Evolutionary conservation across 768 basidiomycete species (phyloP).

Genomic region (Mycena latifolia): DNA sequence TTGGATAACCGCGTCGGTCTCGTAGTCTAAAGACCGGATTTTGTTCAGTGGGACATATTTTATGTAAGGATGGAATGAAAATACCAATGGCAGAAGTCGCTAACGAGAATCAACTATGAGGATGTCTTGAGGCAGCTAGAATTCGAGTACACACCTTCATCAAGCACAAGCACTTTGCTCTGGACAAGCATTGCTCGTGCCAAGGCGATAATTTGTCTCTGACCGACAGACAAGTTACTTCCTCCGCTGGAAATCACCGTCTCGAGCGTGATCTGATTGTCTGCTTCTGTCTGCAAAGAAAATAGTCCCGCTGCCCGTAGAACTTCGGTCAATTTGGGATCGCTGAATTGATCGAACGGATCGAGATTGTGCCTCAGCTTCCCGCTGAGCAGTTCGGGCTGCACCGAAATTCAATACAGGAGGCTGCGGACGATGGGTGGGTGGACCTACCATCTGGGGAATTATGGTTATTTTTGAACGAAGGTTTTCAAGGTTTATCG

Average conservation of each 20-base stretch:
- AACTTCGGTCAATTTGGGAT: constrained; percentile 49
- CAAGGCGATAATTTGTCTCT: constrained; percentile 60
- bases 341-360: constrained; percentile 59
- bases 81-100: constrained; percentile 34
- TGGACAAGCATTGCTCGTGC: constrained; percentile 41
- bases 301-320: constrained; percentile 50
- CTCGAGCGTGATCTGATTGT: constrained; percentile 36
- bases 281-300: constrained; percentile 49
- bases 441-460: constrained; percentile 37
- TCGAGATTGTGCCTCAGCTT: constrained; percentile 60
- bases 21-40: constrained; percentile 29
- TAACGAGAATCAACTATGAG: background rate
- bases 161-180: constrained; percentile 38
- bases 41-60: background rate
- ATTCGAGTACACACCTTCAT: constrained; percentile 21
- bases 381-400: constrained; percentile 55
- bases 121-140: background rate
- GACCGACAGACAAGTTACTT: constrained; percentile 53
- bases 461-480: constrained; percentile 61
- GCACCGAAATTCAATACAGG: background rate
- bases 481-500: constrained; percentile 58
- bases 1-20: constrained; percentile 59
- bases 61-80: too few species aligned
- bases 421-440: background rate
- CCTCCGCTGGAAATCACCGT: constrained; percentile 23